A percentile compares a stretch with the other conserved stretches of the same genome.
Evolutionary conservation across 768 basidiomycete genomes (phyloP).

Genomic region (Boletus huronensis): DNA sequence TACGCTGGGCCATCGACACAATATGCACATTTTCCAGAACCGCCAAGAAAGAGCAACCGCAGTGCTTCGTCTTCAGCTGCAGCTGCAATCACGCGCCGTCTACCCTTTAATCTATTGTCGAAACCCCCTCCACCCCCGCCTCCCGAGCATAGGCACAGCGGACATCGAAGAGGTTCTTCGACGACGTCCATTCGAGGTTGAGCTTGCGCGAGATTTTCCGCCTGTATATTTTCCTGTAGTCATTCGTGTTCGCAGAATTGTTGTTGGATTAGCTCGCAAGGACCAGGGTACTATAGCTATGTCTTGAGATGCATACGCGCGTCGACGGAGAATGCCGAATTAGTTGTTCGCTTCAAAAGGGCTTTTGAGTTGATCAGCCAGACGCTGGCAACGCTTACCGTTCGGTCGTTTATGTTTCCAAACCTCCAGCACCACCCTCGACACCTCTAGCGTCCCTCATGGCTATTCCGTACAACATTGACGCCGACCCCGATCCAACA

Average conservation of each 20-base stretch:
- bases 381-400: neutral
- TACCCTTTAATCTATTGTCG: slow-evolving; percentile 66
- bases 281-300: too few relatives aligned
- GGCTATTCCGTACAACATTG: slow-evolving; percentile 52
- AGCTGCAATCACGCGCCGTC: slow-evolving; percentile 50
- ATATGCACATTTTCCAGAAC: slow-evolving; percentile 70
- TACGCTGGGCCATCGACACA: slow-evolving; percentile 66
- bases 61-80: slow-evolving; percentile 42
- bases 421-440: neutral
- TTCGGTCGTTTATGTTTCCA: slow-evolving; percentile 12
- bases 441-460: slow-evolving; percentile 35
- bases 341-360: slow-evolving; percentile 17
- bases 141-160: slow-evolving; percentile 24
- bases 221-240: slow-evolving; percentile 11
- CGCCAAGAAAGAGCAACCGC: slow-evolving; percentile 47
- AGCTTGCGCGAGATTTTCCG: neutral
- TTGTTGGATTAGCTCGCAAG: slow-evolving; percentile 27
- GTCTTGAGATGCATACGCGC: too few relatives aligned
- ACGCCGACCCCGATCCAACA: slow-evolving; percentile 71
- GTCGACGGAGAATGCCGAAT: slow-evolving; percentile 27
- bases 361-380: neutral
- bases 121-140: slow-evolving; percentile 41
- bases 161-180: slow-evolving; percentile 45
- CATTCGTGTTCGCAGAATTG: slow-evolving; percentile 8
- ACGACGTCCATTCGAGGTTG: slow-evolving; percentile 35